phyloP scores from a whole-genome alignment of 805 yeast species.

The Wickerhamomyces xylosicus region DNA sequence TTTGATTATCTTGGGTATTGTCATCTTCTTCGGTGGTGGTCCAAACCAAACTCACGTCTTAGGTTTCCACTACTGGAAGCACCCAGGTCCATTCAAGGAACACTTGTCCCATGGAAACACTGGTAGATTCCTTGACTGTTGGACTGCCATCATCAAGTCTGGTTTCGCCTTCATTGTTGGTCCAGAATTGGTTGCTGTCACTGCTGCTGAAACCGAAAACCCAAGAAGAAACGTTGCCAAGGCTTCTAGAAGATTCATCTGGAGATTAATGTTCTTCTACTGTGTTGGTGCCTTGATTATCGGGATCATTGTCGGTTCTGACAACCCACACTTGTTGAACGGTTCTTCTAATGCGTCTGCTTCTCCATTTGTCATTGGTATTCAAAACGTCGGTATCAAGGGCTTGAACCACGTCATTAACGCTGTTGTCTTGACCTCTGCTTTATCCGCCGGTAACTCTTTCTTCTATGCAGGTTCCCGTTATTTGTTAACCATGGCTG shows the following conservation, averaged over 20 bases:
- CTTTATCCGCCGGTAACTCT: conserved; percentile 75
- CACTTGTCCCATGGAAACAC: conserved; percentile 40
- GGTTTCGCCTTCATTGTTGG: conserved; percentile 59
- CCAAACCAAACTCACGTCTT: conserved; percentile 40
- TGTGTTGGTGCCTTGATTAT: conserved; percentile 57
- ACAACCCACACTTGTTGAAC: conserved; percentile 39
- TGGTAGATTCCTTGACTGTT: conserved; percentile 54
- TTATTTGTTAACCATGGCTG: conserved; percentile 59
- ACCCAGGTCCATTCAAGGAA: conserved; percentile 46
- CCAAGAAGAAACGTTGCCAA: conserved; percentile 54
- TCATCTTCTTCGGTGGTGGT: conserved; percentile 58
- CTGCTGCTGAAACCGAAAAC: conserved; percentile 46
- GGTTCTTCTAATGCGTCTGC: conserved; percentile 53
- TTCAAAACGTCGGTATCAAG: conserved; percentile 50
- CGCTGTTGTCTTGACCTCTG: conserved; percentile 68
- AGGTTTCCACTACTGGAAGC: conserved; percentile 60
- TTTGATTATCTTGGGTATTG: conserved; percentile 42
- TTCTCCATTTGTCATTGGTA: conserved; percentile 80
- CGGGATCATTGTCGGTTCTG: conserved; percentile 55
- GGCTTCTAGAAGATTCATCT: conserved; percentile 43
- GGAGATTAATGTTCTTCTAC: conserved; percentile 51
- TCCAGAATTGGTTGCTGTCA: conserved; percentile 51
- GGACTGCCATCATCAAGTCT: conserved; percentile 55
- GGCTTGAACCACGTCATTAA: conserved; percentile 71
- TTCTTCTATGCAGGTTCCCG: conserved; percentile 73